These are phyloP conservation scores for Trypanosoma congolense DNA, from an alignment of 208 protist species.

Conservation along the genomic window DNA sequence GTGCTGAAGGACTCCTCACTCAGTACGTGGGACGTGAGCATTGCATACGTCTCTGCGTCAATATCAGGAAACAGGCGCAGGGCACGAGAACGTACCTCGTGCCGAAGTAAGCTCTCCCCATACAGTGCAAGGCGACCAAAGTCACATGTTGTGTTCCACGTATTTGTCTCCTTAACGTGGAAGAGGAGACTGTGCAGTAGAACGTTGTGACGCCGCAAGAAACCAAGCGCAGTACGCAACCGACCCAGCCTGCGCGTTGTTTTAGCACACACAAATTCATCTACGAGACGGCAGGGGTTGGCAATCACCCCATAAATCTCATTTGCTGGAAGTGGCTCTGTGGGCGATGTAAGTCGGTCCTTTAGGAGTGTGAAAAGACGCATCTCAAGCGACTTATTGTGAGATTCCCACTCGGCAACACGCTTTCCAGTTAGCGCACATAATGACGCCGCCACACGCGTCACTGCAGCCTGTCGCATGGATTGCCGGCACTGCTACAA, in stretches of 20 bases:
- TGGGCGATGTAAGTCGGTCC: slow-evolving; percentile 49
- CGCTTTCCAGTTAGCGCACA: slow-evolving; percentile 21
- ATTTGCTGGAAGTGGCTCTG: slow-evolving; percentile 42
- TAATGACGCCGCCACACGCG: neutral
- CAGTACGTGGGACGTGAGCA: slow-evolving; percentile 20
- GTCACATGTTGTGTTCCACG: slow-evolving; percentile 71
- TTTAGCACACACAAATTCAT: slow-evolving; percentile 64
- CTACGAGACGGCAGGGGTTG: slow-evolving; percentile 57
- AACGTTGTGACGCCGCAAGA: slow-evolving; percentile 83
- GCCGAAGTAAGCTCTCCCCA: slow-evolving; percentile 47
- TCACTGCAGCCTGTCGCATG: slow-evolving; percentile 14
- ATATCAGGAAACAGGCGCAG: slow-evolving; percentile 68
- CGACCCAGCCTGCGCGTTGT: slow-evolving; percentile 38
- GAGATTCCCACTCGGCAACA: slow-evolving; percentile 24
- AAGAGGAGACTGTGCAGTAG: slow-evolving; percentile 83
- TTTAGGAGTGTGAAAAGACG: slow-evolving; percentile 31
- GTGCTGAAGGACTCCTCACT: slow-evolving; percentile 28
- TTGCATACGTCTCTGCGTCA: slow-evolving; percentile 22
- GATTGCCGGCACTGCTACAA: neutral
- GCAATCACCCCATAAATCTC: slow-evolving; percentile 54
- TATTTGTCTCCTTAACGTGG: slow-evolving; percentile 42
- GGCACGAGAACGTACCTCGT: slow-evolving; percentile 50
- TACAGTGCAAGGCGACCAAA: slow-evolving; percentile 71
- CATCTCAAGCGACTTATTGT: slow-evolving; percentile 21
- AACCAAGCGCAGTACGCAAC: slow-evolving; percentile 46